A percentile compares a stretch with the other conserved stretches of the same genome.
Conservation (phyloP, 202 grass and related monocot species). For the Alloteropsis angusta region DNA sequence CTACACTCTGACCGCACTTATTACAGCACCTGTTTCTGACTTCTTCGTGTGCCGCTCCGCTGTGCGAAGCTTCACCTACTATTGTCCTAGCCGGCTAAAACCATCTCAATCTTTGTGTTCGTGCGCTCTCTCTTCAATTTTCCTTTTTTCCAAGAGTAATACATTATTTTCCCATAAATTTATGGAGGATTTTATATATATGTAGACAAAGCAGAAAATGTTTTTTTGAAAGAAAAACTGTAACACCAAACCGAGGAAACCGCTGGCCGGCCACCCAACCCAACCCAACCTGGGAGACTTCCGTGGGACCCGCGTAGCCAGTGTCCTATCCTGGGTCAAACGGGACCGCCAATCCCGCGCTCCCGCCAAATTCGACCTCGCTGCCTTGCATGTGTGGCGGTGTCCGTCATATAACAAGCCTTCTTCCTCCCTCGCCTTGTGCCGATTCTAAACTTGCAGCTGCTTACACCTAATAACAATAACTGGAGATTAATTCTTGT, state of each 20-base stretch:
- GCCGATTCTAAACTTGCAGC: neutral
- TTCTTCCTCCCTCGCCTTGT: neutral
- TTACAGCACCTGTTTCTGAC: no score
- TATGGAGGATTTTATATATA: no score
- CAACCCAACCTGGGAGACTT: neutral
- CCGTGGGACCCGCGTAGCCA: conserved; percentile 23
- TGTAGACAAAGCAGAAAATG: no score
- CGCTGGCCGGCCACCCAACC: neutral
- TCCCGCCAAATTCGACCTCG: conserved; percentile 8
- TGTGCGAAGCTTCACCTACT: no score
- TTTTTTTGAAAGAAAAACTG: no score
- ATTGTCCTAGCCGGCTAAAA: no score
- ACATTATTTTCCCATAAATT: no score
- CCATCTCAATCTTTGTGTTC: no score
- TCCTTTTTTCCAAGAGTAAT: no score
- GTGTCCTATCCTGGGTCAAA: neutral
- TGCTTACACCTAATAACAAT: neutral
- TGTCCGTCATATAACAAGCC: neutral
- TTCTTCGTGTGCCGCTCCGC: no score
- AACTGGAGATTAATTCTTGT: neutral
- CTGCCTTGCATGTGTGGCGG: neutral
- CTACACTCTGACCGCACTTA: no score
- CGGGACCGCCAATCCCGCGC: neutral
- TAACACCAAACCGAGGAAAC: neutral
- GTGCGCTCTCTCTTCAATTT: no score